phyloP scores from a whole-genome alignment of 176 grass and related monocot genomes.

The Paspalum notatum region DNA sequence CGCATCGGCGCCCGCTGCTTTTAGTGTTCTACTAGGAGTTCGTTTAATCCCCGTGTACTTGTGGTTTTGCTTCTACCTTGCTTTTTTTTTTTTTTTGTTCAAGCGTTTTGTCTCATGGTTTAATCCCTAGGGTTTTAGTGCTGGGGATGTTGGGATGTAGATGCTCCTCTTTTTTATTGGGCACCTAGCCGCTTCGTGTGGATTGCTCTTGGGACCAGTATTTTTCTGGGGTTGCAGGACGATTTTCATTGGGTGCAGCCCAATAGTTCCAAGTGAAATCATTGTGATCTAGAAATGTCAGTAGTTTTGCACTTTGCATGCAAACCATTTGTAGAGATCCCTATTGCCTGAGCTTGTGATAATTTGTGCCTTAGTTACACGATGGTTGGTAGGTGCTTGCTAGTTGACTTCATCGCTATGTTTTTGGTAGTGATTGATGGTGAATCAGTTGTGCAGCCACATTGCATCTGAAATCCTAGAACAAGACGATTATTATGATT shows the following conservation, averaged over 20 bases:
- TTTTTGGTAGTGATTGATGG: background rate
- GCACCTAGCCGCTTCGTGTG: background rate
- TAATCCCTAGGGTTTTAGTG: conserved; percentile 45
- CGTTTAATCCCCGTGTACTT: background rate
- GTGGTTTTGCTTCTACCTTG: background rate
- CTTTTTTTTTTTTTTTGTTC: background rate
- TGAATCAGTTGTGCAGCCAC: background rate
- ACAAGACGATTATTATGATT: background rate
- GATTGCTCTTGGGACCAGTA: background rate
- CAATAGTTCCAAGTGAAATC: conserved; percentile 13
- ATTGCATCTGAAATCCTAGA: conserved; percentile 2
- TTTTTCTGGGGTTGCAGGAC: background rate
- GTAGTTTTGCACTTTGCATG: background rate
- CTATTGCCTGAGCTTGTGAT: background rate
- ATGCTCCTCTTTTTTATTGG: background rate
- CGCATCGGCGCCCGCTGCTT: background rate
- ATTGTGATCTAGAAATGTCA: background rate
- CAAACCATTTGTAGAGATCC: background rate
- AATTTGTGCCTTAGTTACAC: background rate
- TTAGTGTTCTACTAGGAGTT: conserved; percentile 40
- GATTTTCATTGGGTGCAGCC: background rate
- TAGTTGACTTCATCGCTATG: background rate
- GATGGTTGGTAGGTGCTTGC: background rate
- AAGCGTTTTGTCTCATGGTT: conserved; percentile 10
- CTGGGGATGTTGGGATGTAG: background rate